A percentile compares a stretch with the other conserved stretches of the same genome.
Evolutionary conservation across 2,329 filamentous ascomycete species (phyloP).

Genomic region (Xylariales sp.): DNA sequence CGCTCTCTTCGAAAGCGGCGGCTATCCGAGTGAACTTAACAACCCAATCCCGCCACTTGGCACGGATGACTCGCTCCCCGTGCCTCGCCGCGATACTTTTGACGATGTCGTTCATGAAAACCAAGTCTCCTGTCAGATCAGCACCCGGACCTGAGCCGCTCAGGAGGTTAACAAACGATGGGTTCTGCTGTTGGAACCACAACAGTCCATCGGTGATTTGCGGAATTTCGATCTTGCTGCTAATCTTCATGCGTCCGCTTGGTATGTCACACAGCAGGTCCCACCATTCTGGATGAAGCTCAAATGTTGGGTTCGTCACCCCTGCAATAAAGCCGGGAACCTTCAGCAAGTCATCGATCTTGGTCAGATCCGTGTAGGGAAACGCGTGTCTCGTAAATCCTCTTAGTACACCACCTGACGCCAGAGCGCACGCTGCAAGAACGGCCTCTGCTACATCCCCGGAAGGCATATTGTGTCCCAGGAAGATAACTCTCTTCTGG

Average conservation of each 20-base stretch:
- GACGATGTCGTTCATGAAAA: constrained; percentile 84
- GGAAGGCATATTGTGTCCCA: constrained; percentile 91
- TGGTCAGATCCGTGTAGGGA: constrained; percentile 95
- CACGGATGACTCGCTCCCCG: constrained; percentile 83
- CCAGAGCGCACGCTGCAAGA: constrained; percentile 89
- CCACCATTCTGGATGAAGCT: constrained; percentile 96
- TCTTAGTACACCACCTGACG: constrained; percentile 83
- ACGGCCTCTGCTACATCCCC: constrained; percentile 98
- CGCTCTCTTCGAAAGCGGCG: constrained; percentile 89
- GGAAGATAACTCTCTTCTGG: constrained; percentile 92
- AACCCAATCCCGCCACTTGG: constrained; percentile 95
- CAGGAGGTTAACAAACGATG: constrained; percentile 47
- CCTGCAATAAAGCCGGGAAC: constrained; percentile 97
- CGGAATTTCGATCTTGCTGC: constrained; percentile 76
- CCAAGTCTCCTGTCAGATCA: constrained; percentile 79
- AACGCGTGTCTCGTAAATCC: constrained; percentile 96
- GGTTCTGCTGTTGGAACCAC: constrained; percentile 82
- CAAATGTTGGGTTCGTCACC: constrained; percentile 95
- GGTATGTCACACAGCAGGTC: constrained; percentile 91
- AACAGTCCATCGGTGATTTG: constrained; percentile 77
- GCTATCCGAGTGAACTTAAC: constrained; percentile 87
- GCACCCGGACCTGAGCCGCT: constrained; percentile 27
- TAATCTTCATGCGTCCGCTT: constrained; percentile 91
- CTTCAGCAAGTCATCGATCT: constrained; percentile 92
- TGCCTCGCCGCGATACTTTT: constrained; percentile 80